Conservation (phyloP, 1,139 yeast species). For the Suhomyces coccinellae region DNA sequence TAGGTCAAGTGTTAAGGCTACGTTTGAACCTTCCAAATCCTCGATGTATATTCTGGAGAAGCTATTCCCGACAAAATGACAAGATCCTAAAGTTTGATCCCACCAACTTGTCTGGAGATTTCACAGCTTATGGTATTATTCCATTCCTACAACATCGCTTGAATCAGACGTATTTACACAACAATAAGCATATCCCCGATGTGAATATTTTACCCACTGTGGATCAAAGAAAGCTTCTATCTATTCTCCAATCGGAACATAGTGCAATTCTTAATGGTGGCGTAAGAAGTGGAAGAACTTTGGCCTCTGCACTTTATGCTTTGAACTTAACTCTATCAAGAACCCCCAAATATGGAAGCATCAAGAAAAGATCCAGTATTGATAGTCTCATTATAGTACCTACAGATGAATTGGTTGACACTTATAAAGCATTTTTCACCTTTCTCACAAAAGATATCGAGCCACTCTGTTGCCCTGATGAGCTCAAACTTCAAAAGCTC, state of each 20-base stretch:
- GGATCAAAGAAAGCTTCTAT: slow-evolving; percentile 26
- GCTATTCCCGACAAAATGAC: neutral
- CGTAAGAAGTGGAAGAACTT: slow-evolving; percentile 27
- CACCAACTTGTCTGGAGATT: slow-evolving; percentile 17
- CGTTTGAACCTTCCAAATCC: neutral
- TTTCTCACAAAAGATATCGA: slow-evolving; percentile 22
- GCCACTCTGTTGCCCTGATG: slow-evolving; percentile 27
- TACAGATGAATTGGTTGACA: slow-evolving; percentile 24
- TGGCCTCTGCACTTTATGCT: slow-evolving; percentile 25
- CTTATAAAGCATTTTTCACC: slow-evolving; percentile 19
- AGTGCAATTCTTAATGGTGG: slow-evolving; percentile 23
- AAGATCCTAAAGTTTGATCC: slow-evolving; percentile 19
- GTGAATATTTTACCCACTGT: slow-evolving; percentile 23
- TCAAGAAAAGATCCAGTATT: slow-evolving; percentile 13
- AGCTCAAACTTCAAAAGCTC: slow-evolving; percentile 12
- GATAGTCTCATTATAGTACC: slow-evolving; percentile 32
- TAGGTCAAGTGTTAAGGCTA: slow-evolving; percentile 1
- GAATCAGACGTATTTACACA: slow-evolving; percentile 17
- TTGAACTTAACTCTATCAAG: slow-evolving; percentile 24
- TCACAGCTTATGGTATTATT: slow-evolving; percentile 26
- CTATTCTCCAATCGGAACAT: slow-evolving; percentile 21
- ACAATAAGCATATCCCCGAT: slow-evolving; percentile 10
- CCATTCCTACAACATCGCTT: slow-evolving; percentile 31
- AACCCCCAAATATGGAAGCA: slow-evolving; percentile 22
- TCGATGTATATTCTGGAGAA: neutral